A percentile compares a stretch with the other conserved stretches of the same genome.
Conservation (phyloP, 495 filamentous ascomycete species). For the Penicillium ucsense region DNA sequence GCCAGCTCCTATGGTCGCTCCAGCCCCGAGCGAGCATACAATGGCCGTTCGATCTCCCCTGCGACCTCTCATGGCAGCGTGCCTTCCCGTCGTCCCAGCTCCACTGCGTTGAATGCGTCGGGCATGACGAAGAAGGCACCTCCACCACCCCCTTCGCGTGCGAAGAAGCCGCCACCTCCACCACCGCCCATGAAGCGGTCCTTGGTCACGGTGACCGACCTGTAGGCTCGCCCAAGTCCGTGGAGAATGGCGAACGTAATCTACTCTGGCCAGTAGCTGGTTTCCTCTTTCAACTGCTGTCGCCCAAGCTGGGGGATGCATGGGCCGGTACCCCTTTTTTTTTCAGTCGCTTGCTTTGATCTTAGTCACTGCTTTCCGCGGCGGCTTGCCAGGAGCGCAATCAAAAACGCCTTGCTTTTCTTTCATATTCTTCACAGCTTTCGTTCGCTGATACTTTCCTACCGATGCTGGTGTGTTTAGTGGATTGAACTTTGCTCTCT, state of each 20-base stretch:
- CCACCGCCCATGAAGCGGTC: slow-evolving; percentile 42
- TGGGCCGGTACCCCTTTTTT: no score
- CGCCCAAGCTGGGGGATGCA: no score
- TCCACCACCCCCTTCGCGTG: slow-evolving; percentile 70
- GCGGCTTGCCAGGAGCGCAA: no score
- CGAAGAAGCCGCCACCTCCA: slow-evolving; percentile 66
- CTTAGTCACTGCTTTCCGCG: no score
- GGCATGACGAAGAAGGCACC: slow-evolving; percentile 55
- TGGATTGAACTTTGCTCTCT: background rate
- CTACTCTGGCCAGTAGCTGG: no score
- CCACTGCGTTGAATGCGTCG: slow-evolving; percentile 33
- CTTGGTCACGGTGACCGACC: slow-evolving; percentile 23
- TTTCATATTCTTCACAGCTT: background rate
- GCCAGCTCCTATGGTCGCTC: slow-evolving; percentile 42
- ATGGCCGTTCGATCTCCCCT: slow-evolving; percentile 49
- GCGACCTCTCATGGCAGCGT: slow-evolving; percentile 53
- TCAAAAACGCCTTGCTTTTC: background rate
- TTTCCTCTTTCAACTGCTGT: no score
- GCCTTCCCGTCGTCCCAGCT: slow-evolving; percentile 46
- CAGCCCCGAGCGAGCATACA: slow-evolving; percentile 48
- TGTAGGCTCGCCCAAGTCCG: slow-evolving; percentile 2
- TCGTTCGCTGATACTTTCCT: background rate
- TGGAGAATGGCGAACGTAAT: no score
- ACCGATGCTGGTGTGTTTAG: background rate
- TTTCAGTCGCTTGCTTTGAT: no score